These are phyloP conservation scores for Penicillium thymicola DNA, from an alignment of 2,329 filamentous ascomycete species.

Conservation along the genomic window DNA sequence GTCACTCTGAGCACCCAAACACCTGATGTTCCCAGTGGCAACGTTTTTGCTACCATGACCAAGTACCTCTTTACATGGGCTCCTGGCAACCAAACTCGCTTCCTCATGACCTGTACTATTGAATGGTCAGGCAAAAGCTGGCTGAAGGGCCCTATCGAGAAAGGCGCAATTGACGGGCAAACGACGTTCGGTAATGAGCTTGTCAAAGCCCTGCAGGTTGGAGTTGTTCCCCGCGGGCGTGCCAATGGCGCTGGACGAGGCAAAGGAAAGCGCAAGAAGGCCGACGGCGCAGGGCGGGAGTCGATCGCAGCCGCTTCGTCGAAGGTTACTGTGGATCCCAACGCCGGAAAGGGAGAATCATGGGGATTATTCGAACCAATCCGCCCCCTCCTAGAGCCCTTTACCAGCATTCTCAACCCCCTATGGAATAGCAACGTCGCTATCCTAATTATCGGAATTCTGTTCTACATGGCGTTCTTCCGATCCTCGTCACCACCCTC, in stretches of 20 bases:
- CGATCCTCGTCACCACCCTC: slow-evolving; percentile 43
- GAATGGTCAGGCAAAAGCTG: slow-evolving; percentile 99
- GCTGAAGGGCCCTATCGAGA: slow-evolving; percentile 95
- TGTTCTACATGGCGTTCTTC: slow-evolving; percentile 74
- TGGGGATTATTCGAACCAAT: slow-evolving; percentile 85
- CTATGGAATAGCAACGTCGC: slow-evolving; percentile 74
- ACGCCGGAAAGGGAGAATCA: slow-evolving; percentile 44
- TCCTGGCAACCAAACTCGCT: slow-evolving; percentile 75
- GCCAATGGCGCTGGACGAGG: slow-evolving; percentile 49
- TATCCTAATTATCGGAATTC: slow-evolving; percentile 68
- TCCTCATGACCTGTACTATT: slow-evolving; percentile 84
- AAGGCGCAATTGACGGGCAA: slow-evolving; percentile 89
- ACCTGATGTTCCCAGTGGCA: slow-evolving; percentile 91
- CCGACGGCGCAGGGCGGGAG: slow-evolving; percentile 39
- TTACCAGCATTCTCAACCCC: slow-evolving; percentile 66
- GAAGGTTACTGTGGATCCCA: slow-evolving; percentile 41
- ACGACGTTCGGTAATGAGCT: slow-evolving; percentile 77
- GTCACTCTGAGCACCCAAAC: slow-evolving; percentile 82
- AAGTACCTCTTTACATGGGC: slow-evolving; percentile 94
- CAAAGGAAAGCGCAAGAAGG: slow-evolving; percentile 61
- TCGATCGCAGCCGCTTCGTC: slow-evolving; percentile 44
- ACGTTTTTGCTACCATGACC: slow-evolving; percentile 87
- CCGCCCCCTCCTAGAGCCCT: slow-evolving; percentile 64
- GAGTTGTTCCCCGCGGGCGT: slow-evolving; percentile 64
- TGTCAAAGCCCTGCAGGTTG: slow-evolving; percentile 68